Conservation (phyloP, 768 basidiomycete species). For the Pilatotrama ljubarskyi region DNA sequence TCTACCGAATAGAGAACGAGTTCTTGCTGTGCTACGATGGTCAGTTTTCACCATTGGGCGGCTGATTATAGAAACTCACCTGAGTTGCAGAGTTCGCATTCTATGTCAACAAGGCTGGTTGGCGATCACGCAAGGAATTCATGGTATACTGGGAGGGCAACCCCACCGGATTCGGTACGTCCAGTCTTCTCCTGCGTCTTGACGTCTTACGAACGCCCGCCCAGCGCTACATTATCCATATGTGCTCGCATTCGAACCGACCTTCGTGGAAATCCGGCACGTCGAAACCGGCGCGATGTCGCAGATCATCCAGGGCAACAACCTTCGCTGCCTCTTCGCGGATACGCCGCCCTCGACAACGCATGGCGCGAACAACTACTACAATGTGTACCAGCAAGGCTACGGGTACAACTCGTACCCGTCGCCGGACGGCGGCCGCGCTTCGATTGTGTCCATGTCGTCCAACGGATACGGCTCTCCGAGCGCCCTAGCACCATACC, state of each 20-base stretch:
- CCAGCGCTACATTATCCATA: conserved; percentile 94
- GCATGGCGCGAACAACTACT: conserved; percentile 48
- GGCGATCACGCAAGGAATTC: conserved; percentile 86
- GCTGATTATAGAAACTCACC: not conserved
- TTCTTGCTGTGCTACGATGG: conserved; percentile 98
- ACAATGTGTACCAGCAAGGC: conserved; percentile 36
- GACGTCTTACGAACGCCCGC: not conserved
- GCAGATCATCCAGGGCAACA: conserved; percentile 94
- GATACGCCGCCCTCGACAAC: conserved; percentile 88
- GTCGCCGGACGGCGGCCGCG: conserved; percentile 29
- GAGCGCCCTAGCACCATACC: conserved; percentile 37
- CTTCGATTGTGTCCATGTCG: conserved; percentile 21
- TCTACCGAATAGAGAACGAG: conserved; percentile 95
- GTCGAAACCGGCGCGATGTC: conserved; percentile 90
- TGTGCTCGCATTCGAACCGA: conserved; percentile 93
- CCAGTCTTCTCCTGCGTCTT: not conserved
- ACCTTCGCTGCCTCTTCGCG: conserved; percentile 87
- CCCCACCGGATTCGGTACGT: conserved; percentile 91
- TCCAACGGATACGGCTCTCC: conserved; percentile 21
- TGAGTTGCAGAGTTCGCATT: conserved; percentile 87
- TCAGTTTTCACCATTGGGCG: conserved; percentile 37
- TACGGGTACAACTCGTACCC: conserved; percentile 37
- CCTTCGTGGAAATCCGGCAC: conserved; percentile 95
- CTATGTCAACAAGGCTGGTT: conserved; percentile 96
- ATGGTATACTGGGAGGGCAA: conserved; percentile 97